phyloP scores from a whole-genome alignment of 768 basidiomycete species.

The Exsudoporus frostii region DNA sequence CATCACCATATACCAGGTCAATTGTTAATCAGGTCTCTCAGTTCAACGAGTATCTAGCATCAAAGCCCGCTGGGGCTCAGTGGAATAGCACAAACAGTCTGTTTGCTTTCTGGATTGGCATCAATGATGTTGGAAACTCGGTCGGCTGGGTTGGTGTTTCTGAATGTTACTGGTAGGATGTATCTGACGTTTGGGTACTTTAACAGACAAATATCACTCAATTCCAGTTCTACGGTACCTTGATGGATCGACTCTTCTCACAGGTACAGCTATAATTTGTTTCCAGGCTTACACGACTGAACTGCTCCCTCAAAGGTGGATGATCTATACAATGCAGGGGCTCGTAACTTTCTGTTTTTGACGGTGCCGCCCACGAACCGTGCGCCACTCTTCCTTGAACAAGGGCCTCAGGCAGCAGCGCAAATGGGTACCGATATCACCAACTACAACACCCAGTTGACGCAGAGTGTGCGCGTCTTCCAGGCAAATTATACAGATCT shows the following conservation, averaged over 20 bases:
- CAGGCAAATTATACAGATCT: slow-evolving; percentile 40
- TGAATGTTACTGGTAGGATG: not conserved
- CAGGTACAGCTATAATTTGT: slow-evolving; percentile 14
- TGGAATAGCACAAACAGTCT: slow-evolving; percentile 58
- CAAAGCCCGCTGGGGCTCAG: slow-evolving; percentile 47
- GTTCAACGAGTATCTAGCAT: slow-evolving; percentile 46
- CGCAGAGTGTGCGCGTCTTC: slow-evolving; percentile 38
- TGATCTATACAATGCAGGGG: slow-evolving; percentile 38
- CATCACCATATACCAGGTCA: slow-evolving; percentile 10
- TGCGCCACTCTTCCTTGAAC: slow-evolving; percentile 49
- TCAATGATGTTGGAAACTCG: slow-evolving; percentile 52
- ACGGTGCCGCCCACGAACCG: slow-evolving; percentile 60
- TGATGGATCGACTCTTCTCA: slow-evolving; percentile 28
- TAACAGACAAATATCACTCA: slow-evolving; percentile 23
- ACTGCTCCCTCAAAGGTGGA: slow-evolving; percentile 6
- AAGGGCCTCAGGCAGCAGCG: slow-evolving; percentile 29
- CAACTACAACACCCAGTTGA: slow-evolving; percentile 52
- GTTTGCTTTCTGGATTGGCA: slow-evolving; percentile 70
- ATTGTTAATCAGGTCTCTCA: slow-evolving; percentile 56
- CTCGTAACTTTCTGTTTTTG: slow-evolving; percentile 59
- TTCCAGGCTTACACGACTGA: not conserved
- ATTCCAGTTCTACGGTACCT: slow-evolving; percentile 21
- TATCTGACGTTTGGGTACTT: not conserved
- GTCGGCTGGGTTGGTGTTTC: slow-evolving; percentile 17
- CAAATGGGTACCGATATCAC: slow-evolving; percentile 36